These are phyloP conservation scores for Rostrohypoxylon terebratum DNA, from an alignment of 495 filamentous ascomycete genomes.

Conservation along the genomic window DNA sequence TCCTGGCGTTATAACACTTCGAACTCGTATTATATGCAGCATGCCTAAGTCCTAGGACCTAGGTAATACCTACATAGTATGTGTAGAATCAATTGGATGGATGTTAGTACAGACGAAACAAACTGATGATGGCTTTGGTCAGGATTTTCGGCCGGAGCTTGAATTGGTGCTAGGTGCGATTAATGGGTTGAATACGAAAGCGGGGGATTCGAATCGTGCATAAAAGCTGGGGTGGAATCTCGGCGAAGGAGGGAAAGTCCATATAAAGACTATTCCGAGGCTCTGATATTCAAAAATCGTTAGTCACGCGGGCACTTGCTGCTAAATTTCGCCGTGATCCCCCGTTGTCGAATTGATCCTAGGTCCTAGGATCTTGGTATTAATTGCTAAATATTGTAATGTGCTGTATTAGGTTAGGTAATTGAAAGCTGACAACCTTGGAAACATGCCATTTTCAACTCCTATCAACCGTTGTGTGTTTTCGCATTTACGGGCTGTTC, in stretches of 20 bases:
- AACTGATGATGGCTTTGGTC: background rate
- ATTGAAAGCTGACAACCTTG: background rate
- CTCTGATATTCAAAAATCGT: background rate
- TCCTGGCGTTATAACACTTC: background rate
- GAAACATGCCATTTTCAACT: constrained; percentile 2
- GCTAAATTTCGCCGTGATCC: background rate
- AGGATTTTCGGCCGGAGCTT: background rate
- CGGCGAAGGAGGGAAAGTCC: background rate
- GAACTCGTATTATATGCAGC: background rate
- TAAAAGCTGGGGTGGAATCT: background rate
- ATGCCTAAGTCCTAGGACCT: background rate
- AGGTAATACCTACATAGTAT: too few relatives aligned
- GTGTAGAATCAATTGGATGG: background rate
- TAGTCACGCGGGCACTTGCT: constrained; percentile 4
- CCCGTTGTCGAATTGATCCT: background rate
- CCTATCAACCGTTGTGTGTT: background rate
- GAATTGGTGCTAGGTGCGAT: background rate
- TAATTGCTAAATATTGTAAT: too few relatives aligned
- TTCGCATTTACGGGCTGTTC: background rate
- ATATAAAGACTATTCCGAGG: background rate
- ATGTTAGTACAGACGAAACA: background rate
- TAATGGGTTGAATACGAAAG: constrained; percentile 8
- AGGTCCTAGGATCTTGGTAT: background rate
- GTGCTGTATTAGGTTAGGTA: background rate
- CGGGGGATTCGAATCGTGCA: background rate